A percentile compares a stretch with the other conserved stretches of the same genome.
phyloP scores from a whole-genome alignment of 225 moss, liverwort and hornwort genomes.

The Sphagnum tenellum region DNA sequence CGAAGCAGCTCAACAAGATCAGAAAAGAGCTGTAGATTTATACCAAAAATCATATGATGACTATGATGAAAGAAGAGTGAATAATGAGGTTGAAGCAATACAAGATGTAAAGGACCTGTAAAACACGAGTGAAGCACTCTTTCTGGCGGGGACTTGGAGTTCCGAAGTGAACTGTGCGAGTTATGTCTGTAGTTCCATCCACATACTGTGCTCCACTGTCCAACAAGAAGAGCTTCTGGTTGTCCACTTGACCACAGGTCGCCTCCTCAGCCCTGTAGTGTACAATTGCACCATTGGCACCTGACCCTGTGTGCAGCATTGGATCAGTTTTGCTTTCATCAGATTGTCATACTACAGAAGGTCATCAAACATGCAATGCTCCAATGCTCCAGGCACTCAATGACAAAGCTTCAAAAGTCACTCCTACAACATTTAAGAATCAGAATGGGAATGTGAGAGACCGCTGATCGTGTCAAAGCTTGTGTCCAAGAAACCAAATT shows the following conservation, averaged over 20 bases:
- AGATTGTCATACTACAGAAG: no score
- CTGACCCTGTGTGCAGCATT: slow-evolving; percentile 47
- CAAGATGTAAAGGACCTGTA: slow-evolving; percentile 43
- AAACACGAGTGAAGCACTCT: slow-evolving; percentile 88
- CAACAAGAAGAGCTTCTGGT: slow-evolving; percentile 59
- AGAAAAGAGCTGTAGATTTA: neutral
- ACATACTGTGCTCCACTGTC: slow-evolving; percentile 97
- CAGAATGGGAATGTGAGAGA: slow-evolving; percentile 6
- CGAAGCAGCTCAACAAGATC: neutral
- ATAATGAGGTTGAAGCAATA: no score
- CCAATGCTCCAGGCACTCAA: no score
- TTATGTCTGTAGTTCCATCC: slow-evolving; percentile 97
- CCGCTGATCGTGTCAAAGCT: slow-evolving; percentile 98
- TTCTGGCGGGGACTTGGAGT: slow-evolving; percentile 64
- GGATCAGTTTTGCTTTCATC: no score
- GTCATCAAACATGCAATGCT: no score
- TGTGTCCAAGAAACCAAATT: slow-evolving; percentile 84
- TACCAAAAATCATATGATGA: no score
- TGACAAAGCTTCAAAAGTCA: no score
- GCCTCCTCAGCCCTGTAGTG: slow-evolving; percentile 83
- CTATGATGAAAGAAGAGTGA: no score
- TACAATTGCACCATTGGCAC: slow-evolving; percentile 93
- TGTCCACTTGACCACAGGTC: slow-evolving; percentile 77
- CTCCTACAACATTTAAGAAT: no score
- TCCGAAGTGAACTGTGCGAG: slow-evolving; percentile 97